These are phyloP conservation scores for Rubia balearica DNA, from an alignment of 305 asterid species.

Conservation along the genomic window DNA sequence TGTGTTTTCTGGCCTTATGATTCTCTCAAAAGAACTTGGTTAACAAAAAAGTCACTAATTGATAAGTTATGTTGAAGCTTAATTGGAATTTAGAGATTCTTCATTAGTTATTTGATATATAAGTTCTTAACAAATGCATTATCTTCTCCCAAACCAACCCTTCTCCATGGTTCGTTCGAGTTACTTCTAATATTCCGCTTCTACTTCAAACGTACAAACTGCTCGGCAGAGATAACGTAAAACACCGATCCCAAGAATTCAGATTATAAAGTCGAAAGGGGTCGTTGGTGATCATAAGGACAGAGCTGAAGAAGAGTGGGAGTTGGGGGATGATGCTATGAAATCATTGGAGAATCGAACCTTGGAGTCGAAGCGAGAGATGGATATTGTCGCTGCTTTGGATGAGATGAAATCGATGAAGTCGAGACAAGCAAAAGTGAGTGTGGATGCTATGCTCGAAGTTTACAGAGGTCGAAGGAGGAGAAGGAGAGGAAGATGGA, in stretches of 20 bases:
- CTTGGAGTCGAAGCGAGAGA: conserved; percentile 75
- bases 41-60: too few species aligned
- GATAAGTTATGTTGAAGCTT: too few species aligned
- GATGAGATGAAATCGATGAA: conserved; percentile 92
- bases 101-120: too few species aligned
- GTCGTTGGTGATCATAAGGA: conserved; percentile 67
- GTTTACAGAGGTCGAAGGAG: conserved; percentile 54
- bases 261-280: conserved; percentile 74
- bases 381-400: conserved; percentile 83
- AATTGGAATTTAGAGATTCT: too few species aligned
- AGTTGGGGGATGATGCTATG: conserved; percentile 89
- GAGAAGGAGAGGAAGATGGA: conserved; percentile 50
- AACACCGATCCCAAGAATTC: conserved; percentile 94
- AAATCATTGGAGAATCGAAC: conserved; percentile 88
- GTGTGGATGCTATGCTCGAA: conserved; percentile 84
- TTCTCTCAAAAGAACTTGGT: too few species aligned
- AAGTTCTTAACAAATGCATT: too few species aligned
- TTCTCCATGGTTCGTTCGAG: too few species aligned
- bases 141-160: too few species aligned
- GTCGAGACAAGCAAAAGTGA: conserved; percentile 84
- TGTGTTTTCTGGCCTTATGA: too few species aligned
- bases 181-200: conserved; percentile 83
- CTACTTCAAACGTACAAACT: conserved; percentile 85
- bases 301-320: conserved; percentile 64
- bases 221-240: conserved; percentile 71